Base-by-base conservation (phyloP, 1,284 basidiomycete species). In the Malassezia cuniculi region DNA sequence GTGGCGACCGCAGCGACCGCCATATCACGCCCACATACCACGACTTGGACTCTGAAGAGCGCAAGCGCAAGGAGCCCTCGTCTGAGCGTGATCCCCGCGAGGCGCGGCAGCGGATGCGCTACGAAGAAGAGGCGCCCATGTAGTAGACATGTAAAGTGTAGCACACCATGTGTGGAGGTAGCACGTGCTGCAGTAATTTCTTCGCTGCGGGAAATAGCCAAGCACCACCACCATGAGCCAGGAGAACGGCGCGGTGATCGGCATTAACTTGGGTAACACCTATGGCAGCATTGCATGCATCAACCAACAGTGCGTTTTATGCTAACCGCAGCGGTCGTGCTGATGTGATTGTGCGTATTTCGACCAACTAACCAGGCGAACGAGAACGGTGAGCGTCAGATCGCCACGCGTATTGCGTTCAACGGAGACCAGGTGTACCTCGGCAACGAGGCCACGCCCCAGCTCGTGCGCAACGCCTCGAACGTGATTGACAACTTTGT, bases 381-480 rank as follows among this genome's bases (percentile, higher is more conserved):
- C 69, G 89, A 97, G 69, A 90, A 95, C 63, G 90, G 90, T 33
- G 90, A 95, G 69, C 80, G 90, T 27, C 93, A 97, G 71, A 93
- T 97, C 61, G 87, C 87, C 0, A 89, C 84, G 60, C 85, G 86
- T 27, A 75, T 97, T 47, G 79, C 89, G 0, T 97, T 90, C 70
- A 79, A 80, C 48, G 87, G 53, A 33, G 61, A 62, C 45, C 64
- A 66, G 51, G 63, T 66, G 27, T 95, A 97, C 72, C 82, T 93
- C 40, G 90, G 90, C 55, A 93, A 86, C 71, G 85, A 89, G 66
- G 90, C 90, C 35, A 85, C 81, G 61, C 81, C 79, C 8, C 90
- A 97, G 67, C 80, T 95, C 33, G 82, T 97, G 20, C 89, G 94
- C 70, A 97, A 97, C 69, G 74, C 82, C 4, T 75, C 80, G 66